These are phyloP conservation scores for Viridothelium virens DNA, from an alignment of 495 filamentous ascomycete species.

Conservation along the genomic window DNA sequence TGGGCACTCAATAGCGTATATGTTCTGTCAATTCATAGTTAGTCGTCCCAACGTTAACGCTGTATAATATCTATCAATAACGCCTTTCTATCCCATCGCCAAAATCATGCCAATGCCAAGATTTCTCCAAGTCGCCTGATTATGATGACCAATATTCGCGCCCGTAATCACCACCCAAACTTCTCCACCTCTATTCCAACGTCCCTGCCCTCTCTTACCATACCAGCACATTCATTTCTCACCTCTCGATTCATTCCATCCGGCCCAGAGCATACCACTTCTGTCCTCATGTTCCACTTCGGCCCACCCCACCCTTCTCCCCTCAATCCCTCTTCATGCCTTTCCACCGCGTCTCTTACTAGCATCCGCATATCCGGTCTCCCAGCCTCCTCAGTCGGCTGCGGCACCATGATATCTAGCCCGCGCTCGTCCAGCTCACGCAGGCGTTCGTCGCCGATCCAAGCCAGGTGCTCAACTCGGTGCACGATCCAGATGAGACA, in stretches of 20 bases:
- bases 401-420: slow-evolving; percentile 43
- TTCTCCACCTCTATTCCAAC: slow-evolving; percentile 33
- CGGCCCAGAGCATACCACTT: slow-evolving; percentile 48
- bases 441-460: slow-evolving; percentile 44
- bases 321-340: slow-evolving; percentile 36
- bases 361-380: slow-evolving; percentile 42
- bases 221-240: slow-evolving; percentile 45
- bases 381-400: slow-evolving; percentile 44
- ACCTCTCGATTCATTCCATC: slow-evolving; percentile 46
- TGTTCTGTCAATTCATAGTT: too few species aligned
- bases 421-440: slow-evolving; percentile 40
- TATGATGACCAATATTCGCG: background rate
- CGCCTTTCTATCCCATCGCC: background rate
- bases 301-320: slow-evolving; percentile 20
- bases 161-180: slow-evolving; percentile 29
- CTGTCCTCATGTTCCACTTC: slow-evolving; percentile 26
- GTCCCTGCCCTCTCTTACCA: slow-evolving; percentile 31
- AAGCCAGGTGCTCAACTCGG: slow-evolving; percentile 41
- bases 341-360: slow-evolving; percentile 21
- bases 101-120: background rate
- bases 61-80: too few species aligned
- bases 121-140: background rate
- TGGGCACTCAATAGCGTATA: too few species aligned
- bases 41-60: too few species aligned
- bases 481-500: slow-evolving; percentile 54